A percentile compares a stretch with the other conserved stretches of the same genome.
phyloP scores from a whole-genome alignment of 73 alveolate genomes.

The Uronychia binucleata region DNA sequence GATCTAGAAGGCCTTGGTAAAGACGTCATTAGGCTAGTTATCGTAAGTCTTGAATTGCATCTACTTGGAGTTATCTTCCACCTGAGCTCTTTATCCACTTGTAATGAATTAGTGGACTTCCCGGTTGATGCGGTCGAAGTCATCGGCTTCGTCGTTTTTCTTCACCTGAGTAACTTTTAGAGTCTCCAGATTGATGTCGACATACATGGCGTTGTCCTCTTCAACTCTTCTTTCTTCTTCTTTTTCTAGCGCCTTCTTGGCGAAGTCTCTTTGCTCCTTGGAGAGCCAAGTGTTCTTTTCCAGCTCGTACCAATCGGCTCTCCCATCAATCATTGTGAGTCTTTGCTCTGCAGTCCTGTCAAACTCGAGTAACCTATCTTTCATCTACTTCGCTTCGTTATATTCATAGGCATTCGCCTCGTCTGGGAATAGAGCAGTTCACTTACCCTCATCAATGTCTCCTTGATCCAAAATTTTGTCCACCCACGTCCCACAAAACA shows the following conservation, averaged over 20 bases:
- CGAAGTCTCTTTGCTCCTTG: slow-evolving; percentile 77
- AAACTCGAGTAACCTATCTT: slow-evolving; percentile 74
- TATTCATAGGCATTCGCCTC: slow-evolving; percentile 38
- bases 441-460: neutral
- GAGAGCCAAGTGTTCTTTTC: slow-evolving; percentile 88
- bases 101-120: slow-evolving; percentile 31
- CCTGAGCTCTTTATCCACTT: neutral
- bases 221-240: slow-evolving; percentile 57
- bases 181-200: slow-evolving; percentile 32
- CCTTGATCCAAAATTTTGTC: slow-evolving; percentile 45
- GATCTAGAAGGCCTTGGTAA: slow-evolving; percentile 15
- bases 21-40: slow-evolving; percentile 4
- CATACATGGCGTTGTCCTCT: slow-evolving; percentile 29
- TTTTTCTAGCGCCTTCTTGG: slow-evolving; percentile 72
- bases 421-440: slow-evolving; percentile 20
- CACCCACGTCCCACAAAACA: slow-evolving; percentile 86
- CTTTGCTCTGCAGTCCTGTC: slow-evolving; percentile 72
- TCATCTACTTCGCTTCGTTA: slow-evolving; percentile 66
- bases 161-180: neutral
- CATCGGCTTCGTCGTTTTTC: neutral
- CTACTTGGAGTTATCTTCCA: slow-evolving; percentile 10
- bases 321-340: slow-evolving; percentile 79
- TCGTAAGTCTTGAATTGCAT: neutral
- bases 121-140: slow-evolving; percentile 12
- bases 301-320: slow-evolving; percentile 90